Base-by-base conservation (phyloP, 805 yeast species). In the Cyberlindnera veronae region DNA sequence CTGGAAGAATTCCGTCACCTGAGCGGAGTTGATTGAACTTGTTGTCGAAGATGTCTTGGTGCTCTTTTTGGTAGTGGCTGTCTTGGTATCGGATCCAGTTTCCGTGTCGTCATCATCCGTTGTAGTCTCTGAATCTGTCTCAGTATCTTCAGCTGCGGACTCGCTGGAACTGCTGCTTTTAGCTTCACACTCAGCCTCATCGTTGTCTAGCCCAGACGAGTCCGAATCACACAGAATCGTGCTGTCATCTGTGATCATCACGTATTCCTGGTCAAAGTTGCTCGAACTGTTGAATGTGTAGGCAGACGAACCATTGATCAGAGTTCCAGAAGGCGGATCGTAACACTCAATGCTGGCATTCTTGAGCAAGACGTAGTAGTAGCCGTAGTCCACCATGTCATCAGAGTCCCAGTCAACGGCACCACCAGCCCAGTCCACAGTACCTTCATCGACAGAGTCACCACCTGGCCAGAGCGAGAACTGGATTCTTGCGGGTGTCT, bases 401-500 rank as follows among this genome's bases (percentile, higher is more conserved):
- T 69, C 59, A 12, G 90, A 74, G 60, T 82, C 64, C 97, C 97
- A 90, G 67, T 86, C 70, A 46, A 90, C 78, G 21, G 48, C 68
- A 66, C 97, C 97, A 65, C 96, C 96, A 27, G 95, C 85, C 90
- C 90, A 89, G 42, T 71, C 83, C 46, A 76, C 69, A 12, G 89
- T 82, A 69, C 90, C 90, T 20, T 54, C 48, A 17, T 74, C 76
- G 54, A 71, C 73, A 22, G 68, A 47, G 46, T 64, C 71, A 61
- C 89, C 90, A 67, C 77, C 90, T 3, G 91, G 88, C 91, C 91
- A 84, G 42, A 84, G 58, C 4, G 90, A 84, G 38, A 82, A 61
- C 58, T 84, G 87, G 34, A 89, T 65, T 55, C 83, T 69, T 37
- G 87, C 65, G 10, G 91, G 91, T 1, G 91, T 83, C 62, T 81